Base-by-base conservation (phyloP, 2,329 filamentous ascomycete genomes). In the Neopestalotiopsis rosae region DNA sequence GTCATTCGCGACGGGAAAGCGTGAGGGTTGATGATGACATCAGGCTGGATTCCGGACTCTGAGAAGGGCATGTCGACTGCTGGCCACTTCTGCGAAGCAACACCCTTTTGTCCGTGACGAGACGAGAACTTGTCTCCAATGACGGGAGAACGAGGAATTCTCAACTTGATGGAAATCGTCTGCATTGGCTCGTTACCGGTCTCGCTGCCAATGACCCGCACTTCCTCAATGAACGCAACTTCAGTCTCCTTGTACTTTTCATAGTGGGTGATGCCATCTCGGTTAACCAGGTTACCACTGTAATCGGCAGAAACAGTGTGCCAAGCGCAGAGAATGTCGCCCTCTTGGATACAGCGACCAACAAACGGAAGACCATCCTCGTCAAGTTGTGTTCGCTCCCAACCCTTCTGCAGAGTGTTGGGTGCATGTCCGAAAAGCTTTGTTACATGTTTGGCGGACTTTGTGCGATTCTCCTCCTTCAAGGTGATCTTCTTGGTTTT, bases 91-190 rank as follows among this genome's bases (percentile, higher is more conserved):
- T 98, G 95, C 20, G 94, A 98, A 76, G 89, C 91, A 65, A 98
- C 96, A 90, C 96, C 96, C 83, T 99, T 99, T 80, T 99, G 96
- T 70, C 96, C 96, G 86, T 99, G 96, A 71, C 96, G 92, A 62
- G 96, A 99, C 12, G 96, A 98, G 85, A 99, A 99, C 82, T 99
- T 99, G 87, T 99, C 96, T 80, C 96, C 96, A 69, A 99, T 98
- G 74, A 97, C 88, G 6, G 96, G 96, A 20, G 92, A 91, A 76
- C 96, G 92, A 56, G 96, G 95, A 71, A 98, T 88, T 45, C 96
- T 92, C 76, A 97, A 92, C 83, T 98, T 98, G 85, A 99, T 89
- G 69, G 94, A 97, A 74, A 99, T 87, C 14, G 92, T 91, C 82
- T 98, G 95, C 72, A 92, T 90, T 3, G 94, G 94, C 78, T 97